Percentiles rank a stretch among this genome's conserved stretches.
Evolutionary conservation across 2,329 filamentous ascomycete genomes (phyloP).

Genomic region (Ophiostoma novo-ulmi): DNA sequence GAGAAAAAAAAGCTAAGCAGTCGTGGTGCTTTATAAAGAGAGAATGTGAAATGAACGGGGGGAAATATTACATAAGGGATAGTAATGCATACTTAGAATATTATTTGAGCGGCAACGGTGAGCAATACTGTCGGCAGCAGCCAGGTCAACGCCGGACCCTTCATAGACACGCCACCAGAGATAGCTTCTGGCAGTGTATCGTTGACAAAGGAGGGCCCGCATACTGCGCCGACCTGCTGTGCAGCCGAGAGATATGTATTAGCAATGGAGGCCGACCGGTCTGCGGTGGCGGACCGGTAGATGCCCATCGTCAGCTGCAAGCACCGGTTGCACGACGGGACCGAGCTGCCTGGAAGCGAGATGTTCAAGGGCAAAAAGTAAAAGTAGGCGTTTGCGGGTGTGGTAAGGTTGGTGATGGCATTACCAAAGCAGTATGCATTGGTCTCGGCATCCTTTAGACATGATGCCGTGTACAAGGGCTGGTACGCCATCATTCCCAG

Average conservation of each 20-base stretch:
- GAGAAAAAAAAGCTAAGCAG: not conserved
- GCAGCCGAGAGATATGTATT: conserved; percentile 68
- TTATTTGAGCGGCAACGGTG: not conserved
- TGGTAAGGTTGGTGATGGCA: conserved; percentile 70
- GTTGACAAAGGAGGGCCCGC: conserved; percentile 55
- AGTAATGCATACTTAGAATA: not conserved
- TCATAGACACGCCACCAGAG: not conserved
- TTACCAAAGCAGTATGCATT: conserved; percentile 76
- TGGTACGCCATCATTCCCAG: conserved; percentile 71
- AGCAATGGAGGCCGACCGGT: conserved; percentile 61
- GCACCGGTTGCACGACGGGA: conserved; percentile 72
- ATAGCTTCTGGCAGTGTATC: conserved; percentile 43
- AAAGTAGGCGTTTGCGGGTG: conserved; percentile 67
- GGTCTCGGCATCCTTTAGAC: conserved; percentile 62
- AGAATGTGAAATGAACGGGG: not conserved
- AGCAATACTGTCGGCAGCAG: conserved; percentile 1
- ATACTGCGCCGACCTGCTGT: conserved; percentile 62
- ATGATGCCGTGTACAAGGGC: conserved; percentile 73
- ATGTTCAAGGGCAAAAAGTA: conserved; percentile 83
- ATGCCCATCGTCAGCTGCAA: conserved; percentile 75
- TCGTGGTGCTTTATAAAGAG: conserved; percentile 2
- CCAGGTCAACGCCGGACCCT: not conserved
- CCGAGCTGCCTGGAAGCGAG: conserved; percentile 58
- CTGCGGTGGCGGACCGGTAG: conserved; percentile 63
- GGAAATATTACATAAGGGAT: not conserved